These are phyloP conservation scores for Rhynchospora tenuis DNA, from an alignment of 176 grass and related monocot species.

Conservation along the genomic window DNA sequence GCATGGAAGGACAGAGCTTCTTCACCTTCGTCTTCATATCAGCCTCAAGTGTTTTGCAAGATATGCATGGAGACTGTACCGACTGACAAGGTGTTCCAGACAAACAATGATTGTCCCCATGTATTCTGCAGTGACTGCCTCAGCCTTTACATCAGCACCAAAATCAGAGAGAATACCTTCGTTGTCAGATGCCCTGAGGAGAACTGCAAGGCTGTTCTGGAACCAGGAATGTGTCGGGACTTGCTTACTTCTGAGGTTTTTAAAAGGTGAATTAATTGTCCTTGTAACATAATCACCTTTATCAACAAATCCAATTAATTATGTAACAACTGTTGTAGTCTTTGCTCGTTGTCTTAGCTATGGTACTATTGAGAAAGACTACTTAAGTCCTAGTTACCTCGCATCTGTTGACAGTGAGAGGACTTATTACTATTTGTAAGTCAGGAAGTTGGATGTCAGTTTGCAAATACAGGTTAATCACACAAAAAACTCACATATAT, in stretches of 20 bases:
- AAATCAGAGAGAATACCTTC: constrained; percentile 31
- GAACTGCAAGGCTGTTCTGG: constrained; percentile 24
- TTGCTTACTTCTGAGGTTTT: not conserved
- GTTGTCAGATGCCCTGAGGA: constrained; percentile 46
- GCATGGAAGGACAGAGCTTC: not conserved
- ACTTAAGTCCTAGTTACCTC: too few relatives aligned
- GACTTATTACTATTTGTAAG: not conserved
- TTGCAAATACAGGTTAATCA: not conserved
- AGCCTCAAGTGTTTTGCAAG: constrained; percentile 28
- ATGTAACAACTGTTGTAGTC: not conserved
- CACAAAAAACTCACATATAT: too few relatives aligned
- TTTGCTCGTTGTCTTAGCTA: not conserved
- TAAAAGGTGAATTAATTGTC: not conserved
- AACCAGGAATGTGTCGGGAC: constrained; percentile 17
- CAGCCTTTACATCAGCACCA: constrained; percentile 32
- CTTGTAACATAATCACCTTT: not conserved
- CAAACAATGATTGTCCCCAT: constrained; percentile 38
- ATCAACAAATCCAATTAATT: not conserved
- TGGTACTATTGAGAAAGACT: not conserved
- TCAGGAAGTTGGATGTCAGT: not conserved
- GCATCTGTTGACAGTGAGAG: not conserved
- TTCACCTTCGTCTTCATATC: not conserved
- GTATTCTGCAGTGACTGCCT: constrained; percentile 56
- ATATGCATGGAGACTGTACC: constrained; percentile 62
- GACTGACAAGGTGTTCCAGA: constrained; percentile 2